Evolutionary conservation across 192 early-diverging fungal species (phyloP).

Genomic region (Coemansia sp.): DNA sequence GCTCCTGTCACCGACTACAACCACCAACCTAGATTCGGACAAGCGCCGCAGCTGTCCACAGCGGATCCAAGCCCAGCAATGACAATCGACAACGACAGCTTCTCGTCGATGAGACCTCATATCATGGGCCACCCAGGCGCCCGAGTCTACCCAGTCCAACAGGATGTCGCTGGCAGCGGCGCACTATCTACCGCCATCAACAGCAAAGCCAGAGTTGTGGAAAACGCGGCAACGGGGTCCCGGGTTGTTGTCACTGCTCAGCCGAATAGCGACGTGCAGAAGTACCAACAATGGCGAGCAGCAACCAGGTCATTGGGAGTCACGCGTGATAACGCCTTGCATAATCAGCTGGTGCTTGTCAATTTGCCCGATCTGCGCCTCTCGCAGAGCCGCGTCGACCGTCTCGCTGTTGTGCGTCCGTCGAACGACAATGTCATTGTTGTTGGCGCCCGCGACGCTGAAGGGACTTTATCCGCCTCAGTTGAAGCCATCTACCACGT

Average conservation of each 20-base stretch:
- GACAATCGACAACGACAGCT: slow-evolving; percentile 39
- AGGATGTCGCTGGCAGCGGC: not conserved
- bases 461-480: not conserved
- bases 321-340: slow-evolving; percentile 17
- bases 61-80: slow-evolving; percentile 15
- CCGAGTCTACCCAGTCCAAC: not conserved
- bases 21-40: not conserved
- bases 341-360: slow-evolving; percentile 33
- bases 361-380: slow-evolving; percentile 10
- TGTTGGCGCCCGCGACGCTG: slow-evolving; percentile 7
- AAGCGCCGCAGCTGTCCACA: not conserved
- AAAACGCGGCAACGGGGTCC: not conserved
- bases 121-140: slow-evolving; percentile 36
- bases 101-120: slow-evolving; percentile 29
- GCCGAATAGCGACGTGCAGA: slow-evolving; percentile 10
- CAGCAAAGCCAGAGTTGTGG: not conserved
- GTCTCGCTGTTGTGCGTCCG: slow-evolving; percentile 29
- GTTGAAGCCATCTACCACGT: slow-evolving; percentile 37
- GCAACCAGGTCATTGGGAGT: slow-evolving; percentile 17
- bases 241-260: slow-evolving; percentile 3
- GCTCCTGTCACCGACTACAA: not conserved
- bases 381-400: slow-evolving; percentile 18
- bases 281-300: slow-evolving; percentile 4
- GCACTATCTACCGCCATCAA: not conserved
- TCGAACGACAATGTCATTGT: slow-evolving; percentile 19